Conservation (phyloP, 2,329 filamentous ascomycete species). For the Colletotrichum sp. region DNA sequence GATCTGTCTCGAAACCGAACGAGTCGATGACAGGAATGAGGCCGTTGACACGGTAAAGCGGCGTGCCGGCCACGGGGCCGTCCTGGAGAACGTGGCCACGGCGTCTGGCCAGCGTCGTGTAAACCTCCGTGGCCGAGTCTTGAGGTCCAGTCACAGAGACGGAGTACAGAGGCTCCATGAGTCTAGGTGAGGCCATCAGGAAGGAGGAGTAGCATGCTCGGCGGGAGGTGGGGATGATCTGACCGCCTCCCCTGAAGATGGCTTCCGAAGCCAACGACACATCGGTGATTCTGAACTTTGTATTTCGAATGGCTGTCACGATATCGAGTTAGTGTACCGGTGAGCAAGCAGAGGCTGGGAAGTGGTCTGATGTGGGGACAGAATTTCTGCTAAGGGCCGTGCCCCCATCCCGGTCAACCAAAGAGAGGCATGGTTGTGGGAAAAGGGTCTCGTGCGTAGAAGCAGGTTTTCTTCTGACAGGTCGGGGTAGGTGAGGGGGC, state of each 20-base stretch:
- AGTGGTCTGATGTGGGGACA: conserved; percentile 13
- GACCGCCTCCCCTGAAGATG: conserved; percentile 93
- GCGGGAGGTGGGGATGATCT: conserved; percentile 94
- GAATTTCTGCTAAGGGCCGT: conserved; percentile 1
- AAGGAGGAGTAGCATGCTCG: conserved; percentile 95
- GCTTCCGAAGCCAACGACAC: conserved; percentile 85
- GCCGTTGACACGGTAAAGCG: conserved; percentile 89
- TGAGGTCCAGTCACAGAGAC: conserved; percentile 93
- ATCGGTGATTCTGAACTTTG: conserved; percentile 96
- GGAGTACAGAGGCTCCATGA: conserved; percentile 96
- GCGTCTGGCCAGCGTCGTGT: conserved; percentile 87
- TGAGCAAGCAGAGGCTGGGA: neutral
- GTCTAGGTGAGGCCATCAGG: conserved; percentile 91
- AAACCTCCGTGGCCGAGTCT: conserved; percentile 85
- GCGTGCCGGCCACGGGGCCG: conserved; percentile 91
- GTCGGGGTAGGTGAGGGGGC: neutral
- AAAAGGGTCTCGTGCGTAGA: conserved; percentile 10
- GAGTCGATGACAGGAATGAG: conserved; percentile 95
- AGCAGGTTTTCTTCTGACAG: conserved; percentile 7
- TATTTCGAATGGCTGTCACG: conserved; percentile 84
- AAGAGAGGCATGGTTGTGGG: conserved; percentile 4
- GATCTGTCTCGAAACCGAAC: conserved; percentile 97
- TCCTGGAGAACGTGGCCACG: conserved; percentile 95
- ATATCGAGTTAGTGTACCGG: conserved; percentile 27
- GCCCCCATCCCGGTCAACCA: conserved; percentile 13